Percentiles rank a stretch among this genome's conserved stretches.
Evolutionary conservation across 2,329 filamentous ascomycete genomes (phyloP).

Genomic region (Talaromyces amestolkiae): DNA sequence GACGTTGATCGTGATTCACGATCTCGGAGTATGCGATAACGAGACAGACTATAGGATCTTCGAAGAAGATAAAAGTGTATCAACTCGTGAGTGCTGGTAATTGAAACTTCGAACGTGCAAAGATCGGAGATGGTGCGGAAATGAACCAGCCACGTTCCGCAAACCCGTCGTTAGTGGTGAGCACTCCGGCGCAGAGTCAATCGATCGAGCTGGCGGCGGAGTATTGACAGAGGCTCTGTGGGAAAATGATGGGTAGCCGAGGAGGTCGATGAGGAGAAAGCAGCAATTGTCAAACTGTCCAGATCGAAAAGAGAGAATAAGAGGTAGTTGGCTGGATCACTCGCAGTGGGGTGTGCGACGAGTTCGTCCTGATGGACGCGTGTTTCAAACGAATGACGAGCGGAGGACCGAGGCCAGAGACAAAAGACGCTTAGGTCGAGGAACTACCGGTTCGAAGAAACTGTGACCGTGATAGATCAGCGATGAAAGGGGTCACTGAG

Average conservation of each 20-base stretch:
- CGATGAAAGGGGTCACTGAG: not conserved
- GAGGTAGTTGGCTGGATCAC: not conserved
- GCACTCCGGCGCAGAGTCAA: not conserved
- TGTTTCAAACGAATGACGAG: conserved; percentile 23
- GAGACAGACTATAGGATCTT: conserved; percentile 11
- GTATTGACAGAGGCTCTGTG: not conserved
- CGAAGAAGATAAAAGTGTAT: not conserved
- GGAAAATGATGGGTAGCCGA: not conserved
- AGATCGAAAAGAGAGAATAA: not conserved
- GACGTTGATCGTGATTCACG: not conserved
- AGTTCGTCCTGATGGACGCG: conserved; percentile 19
- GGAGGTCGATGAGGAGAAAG: not conserved
- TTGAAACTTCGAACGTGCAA: not conserved
- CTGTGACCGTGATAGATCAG: not conserved
- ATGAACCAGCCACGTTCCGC: conserved; percentile 22
- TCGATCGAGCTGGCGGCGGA: not conserved
- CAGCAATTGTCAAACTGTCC: not conserved
- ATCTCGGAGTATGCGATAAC: not conserved
- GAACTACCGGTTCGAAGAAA: not conserved
- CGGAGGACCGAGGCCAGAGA: not conserved
- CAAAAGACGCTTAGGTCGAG: not conserved
- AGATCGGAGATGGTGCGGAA: conserved; percentile 16
- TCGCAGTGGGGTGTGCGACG: conserved; percentile 9
- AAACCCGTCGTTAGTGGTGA: not conserved
- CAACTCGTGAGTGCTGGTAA: conserved; percentile 13